Evolutionary conservation across 495 filamentous ascomycete species (phyloP), one percentile per base, ranked within the genome.

Genomic region (Aspergillus nidulans): DNA sequence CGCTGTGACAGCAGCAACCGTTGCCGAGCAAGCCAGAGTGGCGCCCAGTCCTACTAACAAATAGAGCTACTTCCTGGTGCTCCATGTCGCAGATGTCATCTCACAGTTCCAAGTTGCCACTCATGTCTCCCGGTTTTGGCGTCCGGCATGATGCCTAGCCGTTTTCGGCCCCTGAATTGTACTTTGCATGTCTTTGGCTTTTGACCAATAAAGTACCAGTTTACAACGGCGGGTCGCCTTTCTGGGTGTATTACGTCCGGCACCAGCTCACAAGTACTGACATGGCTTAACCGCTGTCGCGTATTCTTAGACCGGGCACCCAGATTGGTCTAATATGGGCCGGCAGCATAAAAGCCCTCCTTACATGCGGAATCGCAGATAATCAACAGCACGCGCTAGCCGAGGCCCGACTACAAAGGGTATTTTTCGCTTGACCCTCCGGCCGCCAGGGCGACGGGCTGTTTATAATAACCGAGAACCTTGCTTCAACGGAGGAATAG

Each of bases 1-100:
- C 13, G 70, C 68, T 21, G 63, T 70, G 28, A 68, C 71, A 21
- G 68, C 72, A 48, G 71, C 70, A 25, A 68, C 69, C 15, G 70
- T 73, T 28, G 63, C 68, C 53, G 71, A 76, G 10, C 68, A 70
- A 60, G 62, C 63, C 51, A 62, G 65, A 53, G 59, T 63, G n/a
- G 39, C 55, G 9, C 57, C 47, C 23, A 66, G 58, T 26, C 60
- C 68, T 24, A 34, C 63, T 49, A 70, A 66, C 53, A 59, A 59
- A 52, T 63, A 66, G 60, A 52, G 44, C 30, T 34, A 34, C 30
- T 18, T 28, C 18, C 1, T 25, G 10, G 19, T 24, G 47, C 20
- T 15, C 26, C 46, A 16, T 10, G 12, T 49, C 28, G 28, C 26
- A 47, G 38, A 34, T 34, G 25, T 56, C 34, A 36, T 40, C 34